Conservation (phyloP, 192 early-diverging fungal species). For the Mortierella antarctica region DNA sequence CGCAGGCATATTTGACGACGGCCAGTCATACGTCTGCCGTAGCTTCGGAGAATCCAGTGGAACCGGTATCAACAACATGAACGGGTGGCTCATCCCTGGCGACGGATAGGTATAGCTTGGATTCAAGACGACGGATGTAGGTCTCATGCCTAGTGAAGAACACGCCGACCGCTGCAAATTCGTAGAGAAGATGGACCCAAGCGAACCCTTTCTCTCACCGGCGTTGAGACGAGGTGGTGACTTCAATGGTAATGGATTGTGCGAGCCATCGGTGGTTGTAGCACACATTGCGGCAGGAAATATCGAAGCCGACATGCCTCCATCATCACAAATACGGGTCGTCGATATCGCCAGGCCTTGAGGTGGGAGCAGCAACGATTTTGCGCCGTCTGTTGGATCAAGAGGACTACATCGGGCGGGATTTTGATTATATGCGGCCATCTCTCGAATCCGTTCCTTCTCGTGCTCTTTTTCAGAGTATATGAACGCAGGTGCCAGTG, state of each 20-base stretch:
- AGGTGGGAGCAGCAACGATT: no score
- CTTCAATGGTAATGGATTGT: not conserved
- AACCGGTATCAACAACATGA: conserved; percentile 34
- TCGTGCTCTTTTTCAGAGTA: conserved; percentile 40
- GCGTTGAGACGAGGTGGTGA: not conserved
- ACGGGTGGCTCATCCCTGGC: conserved; percentile 8
- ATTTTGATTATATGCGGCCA: not conserved
- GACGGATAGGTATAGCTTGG: not conserved
- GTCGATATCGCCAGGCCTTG: no score
- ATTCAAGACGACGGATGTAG: no score
- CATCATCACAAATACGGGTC: no score
- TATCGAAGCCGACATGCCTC: no score
- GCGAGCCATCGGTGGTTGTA: no score
- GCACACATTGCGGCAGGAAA: no score
- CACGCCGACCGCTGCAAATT: no score
- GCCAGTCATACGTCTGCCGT: conserved; percentile 38
- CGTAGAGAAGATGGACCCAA: not conserved
- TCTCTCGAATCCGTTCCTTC: conserved; percentile 8
- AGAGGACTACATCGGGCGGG: not conserved
- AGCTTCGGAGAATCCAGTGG: conserved; percentile 15
- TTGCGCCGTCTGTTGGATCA: no score
- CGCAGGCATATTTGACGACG: conserved; percentile 15
- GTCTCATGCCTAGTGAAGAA: not conserved
- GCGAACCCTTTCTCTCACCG: not conserved
- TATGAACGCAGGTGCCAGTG: conserved; percentile 16